These are phyloP conservation scores for Misopates orontium DNA, from an alignment of 257 asterid genomes.

Conservation along the genomic window DNA sequence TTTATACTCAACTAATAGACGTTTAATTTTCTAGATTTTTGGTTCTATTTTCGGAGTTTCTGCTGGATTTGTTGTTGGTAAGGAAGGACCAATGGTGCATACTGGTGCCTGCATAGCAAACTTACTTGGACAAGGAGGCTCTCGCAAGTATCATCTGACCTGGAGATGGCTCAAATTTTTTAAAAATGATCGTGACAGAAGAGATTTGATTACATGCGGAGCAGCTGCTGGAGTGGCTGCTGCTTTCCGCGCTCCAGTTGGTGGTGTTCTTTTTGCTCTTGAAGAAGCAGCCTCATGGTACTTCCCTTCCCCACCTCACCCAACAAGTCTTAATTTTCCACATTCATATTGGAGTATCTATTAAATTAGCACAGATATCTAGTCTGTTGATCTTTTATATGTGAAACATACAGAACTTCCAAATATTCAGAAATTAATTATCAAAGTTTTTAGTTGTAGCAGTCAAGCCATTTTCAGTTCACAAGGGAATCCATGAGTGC, in stretches of 20 bases:
- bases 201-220: conserved; percentile 98
- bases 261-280: conserved; percentile 98
- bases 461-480: conserved; percentile 11
- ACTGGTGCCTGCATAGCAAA: conserved; percentile 98
- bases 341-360: background rate
- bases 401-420: background rate
- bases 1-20: conserved; percentile 10
- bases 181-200: conserved; percentile 90
- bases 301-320: conserved; percentile 14
- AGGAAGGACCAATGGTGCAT: conserved; percentile 99
- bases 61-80: conserved; percentile 98
- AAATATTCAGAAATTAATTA: background rate
- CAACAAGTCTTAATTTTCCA: conserved; percentile 9
- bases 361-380: conserved; percentile 3
- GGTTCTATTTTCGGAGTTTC: conserved; percentile 95
- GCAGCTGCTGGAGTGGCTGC: conserved; percentile 99
- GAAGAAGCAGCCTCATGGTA: conserved; percentile 99
- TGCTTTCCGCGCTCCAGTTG: conserved; percentile 99
- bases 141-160: conserved; percentile 90
- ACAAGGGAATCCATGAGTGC: background rate
- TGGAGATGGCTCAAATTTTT: conserved; percentile 94
- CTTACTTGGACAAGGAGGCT: conserved; percentile 98
- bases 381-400: background rate
- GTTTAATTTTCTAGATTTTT: conserved; percentile 54
- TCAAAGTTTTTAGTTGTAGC: conserved; percentile 9